Percentiles rank a stretch among this genome's conserved stretches.
phyloP scores from a whole-genome alignment of 2,329 filamentous ascomycete species.

The Colletotrichum sp. region DNA sequence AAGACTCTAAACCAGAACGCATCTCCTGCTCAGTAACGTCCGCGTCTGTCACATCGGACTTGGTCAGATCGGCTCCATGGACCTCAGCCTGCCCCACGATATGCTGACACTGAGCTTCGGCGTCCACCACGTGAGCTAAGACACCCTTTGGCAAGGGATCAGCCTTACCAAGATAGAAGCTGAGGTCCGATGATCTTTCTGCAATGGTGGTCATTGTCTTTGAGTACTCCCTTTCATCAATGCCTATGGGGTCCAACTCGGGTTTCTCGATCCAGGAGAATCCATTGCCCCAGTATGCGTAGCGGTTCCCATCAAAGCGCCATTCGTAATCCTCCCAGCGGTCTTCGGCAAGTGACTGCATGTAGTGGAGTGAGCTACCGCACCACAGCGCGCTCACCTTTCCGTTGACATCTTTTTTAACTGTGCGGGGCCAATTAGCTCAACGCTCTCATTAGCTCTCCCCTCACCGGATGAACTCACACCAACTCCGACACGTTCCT shows the following conservation, averaged over 20 bases:
- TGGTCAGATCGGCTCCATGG: rapidly evolving
- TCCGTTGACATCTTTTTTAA: neutral
- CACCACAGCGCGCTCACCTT: neutral
- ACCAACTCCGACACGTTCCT: neutral
- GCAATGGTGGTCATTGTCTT: neutral
- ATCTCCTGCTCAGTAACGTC: neutral
- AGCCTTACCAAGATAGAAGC: neutral
- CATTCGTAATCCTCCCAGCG: neutral
- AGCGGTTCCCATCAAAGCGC: neutral
- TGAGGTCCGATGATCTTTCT: neutral
- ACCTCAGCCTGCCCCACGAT: neutral
- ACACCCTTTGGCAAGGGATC: neutral
- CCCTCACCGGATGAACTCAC: neutral
- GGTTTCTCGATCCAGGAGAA: neutral
- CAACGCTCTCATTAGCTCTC: neutral
- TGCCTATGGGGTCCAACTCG: neutral
- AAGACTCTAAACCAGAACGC: neutral
- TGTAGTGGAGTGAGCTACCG: neutral
- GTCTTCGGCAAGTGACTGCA: neutral
- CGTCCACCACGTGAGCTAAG: rapidly evolving
- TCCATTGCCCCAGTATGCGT: neutral
- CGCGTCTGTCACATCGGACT: neutral
- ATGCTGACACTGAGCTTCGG: neutral
- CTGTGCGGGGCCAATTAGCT: neutral
- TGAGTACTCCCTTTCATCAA: neutral